Conservation (phyloP, 768 basidiomycete species). For the Suillus plorans region DNA sequence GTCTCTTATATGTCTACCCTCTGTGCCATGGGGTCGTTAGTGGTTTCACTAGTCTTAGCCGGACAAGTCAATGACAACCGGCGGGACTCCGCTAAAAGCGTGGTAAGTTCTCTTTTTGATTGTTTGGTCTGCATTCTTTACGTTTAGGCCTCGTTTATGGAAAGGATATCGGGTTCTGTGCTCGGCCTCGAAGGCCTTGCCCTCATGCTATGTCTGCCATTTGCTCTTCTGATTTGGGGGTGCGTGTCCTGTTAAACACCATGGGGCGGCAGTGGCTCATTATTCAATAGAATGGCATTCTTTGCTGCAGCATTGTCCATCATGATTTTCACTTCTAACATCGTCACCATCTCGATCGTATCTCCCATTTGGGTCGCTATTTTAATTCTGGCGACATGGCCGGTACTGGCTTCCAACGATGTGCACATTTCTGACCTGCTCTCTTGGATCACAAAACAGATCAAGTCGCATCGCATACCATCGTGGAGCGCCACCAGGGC, state of each 20-base stretch:
- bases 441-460: not conserved
- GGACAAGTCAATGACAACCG: conserved; percentile 32
- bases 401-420: conserved; percentile 27
- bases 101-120: conserved; percentile 3
- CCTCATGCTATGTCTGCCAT: conserved; percentile 33
- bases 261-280: not conserved
- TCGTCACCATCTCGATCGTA: not conserved
- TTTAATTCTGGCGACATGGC: conserved; percentile 1
- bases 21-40: conserved; percentile 5
- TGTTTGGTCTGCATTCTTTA: not conserved
- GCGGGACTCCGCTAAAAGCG: conserved; percentile 5
- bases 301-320: conserved; percentile 8
- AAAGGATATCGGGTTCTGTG: conserved; percentile 3
- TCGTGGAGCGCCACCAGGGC: not conserved
- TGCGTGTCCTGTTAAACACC: not conserved
- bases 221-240: conserved; percentile 31
- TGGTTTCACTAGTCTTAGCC: conserved; percentile 31
- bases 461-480: not conserved
- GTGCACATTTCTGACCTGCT: not conserved
- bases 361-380: conserved; percentile 8
- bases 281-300: conserved; percentile 5
- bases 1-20: conserved; percentile 7
- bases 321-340: conserved; percentile 2
- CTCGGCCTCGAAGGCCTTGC: conserved; percentile 24
- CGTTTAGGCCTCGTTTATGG: conserved; percentile 9